These are phyloP conservation scores for Spiraea crenata DNA, from an alignment of 331 rosid genomes.

Conservation along the genomic window DNA sequence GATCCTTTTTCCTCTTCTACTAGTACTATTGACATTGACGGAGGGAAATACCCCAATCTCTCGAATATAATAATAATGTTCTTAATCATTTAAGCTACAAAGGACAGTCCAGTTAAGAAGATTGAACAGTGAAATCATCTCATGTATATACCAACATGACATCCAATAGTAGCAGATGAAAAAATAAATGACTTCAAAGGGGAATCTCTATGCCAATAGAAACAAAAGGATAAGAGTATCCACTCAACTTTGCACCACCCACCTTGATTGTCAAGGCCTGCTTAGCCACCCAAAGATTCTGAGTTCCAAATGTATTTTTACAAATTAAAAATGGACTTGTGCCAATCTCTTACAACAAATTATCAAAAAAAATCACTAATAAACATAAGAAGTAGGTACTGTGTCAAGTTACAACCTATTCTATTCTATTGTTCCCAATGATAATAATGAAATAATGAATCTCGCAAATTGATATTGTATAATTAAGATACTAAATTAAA, in stretches of 20 bases:
- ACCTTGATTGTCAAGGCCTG: slow-evolving; percentile 23
- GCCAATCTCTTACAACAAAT: not conserved
- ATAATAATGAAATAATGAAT: not conserved
- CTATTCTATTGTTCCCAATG: not conserved
- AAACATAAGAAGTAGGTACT: not conserved
- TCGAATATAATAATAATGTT: too few species aligned
- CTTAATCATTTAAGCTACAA: too few species aligned
- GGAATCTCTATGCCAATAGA: slow-evolving; percentile 18
- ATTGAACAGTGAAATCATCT: too few species aligned
- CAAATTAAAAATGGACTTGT: not conserved
- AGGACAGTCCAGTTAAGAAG: too few species aligned
- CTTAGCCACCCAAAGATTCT: slow-evolving; percentile 30
- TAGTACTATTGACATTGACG: too few species aligned
- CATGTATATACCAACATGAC: too few species aligned
- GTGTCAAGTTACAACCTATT: too few species aligned
- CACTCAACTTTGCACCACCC: slow-evolving; percentile 18
- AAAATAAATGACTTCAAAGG: not conserved
- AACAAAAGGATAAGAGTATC: slow-evolving; percentile 24
- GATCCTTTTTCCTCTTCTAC: not conserved
- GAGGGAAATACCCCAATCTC: too few species aligned
- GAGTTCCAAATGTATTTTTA: not conserved
- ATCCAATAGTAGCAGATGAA: not conserved
- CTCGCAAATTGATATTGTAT: slow-evolving; percentile 9
- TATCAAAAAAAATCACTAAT: not conserved
- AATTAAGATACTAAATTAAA: not conserved